Conservation (phyloP, 768 basidiomycete genomes). For the Myochromella boudieri region DNA sequence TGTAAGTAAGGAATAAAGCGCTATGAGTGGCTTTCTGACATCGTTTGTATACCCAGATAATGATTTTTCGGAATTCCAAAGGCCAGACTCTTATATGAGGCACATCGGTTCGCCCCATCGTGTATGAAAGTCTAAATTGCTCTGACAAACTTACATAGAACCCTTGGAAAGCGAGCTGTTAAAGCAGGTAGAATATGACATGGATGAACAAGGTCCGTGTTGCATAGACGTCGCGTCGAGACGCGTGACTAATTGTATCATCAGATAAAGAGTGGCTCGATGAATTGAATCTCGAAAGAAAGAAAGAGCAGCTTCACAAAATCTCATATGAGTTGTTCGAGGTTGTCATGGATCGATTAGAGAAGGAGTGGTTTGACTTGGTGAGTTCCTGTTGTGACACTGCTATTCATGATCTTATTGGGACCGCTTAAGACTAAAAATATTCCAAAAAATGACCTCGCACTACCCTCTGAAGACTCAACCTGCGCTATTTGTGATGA, state of each 20-base stretch:
- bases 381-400: constrained; percentile 41
- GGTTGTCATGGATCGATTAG: constrained; percentile 94
- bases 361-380: constrained; percentile 99
- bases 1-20: constrained; percentile 47
- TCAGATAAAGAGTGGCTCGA: constrained; percentile 96
- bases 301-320: constrained; percentile 66
- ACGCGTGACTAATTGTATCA: constrained; percentile 3
- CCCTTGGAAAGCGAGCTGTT: constrained; percentile 92
- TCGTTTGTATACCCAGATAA: constrained; percentile 29
- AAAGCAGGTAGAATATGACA: constrained; percentile 96
- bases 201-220: constrained; percentile 93
- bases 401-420: neutral
- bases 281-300: constrained; percentile 75
- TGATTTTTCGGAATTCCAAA: constrained; percentile 69
- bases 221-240: too few relatives aligned
- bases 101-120: constrained; percentile 67
- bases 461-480: constrained; percentile 91
- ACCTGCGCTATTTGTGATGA: constrained; percentile 98
- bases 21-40: neutral
- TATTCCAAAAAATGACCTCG: constrained; percentile 85
- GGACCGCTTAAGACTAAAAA: constrained; percentile 72
- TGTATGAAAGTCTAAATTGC: constrained; percentile 3
- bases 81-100: constrained; percentile 87
- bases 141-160: constrained; percentile 46
- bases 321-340: constrained; percentile 90